Conservation (phyloP, 2,329 filamentous ascomycete species). For the Ophiostoma fasciatum region DNA sequence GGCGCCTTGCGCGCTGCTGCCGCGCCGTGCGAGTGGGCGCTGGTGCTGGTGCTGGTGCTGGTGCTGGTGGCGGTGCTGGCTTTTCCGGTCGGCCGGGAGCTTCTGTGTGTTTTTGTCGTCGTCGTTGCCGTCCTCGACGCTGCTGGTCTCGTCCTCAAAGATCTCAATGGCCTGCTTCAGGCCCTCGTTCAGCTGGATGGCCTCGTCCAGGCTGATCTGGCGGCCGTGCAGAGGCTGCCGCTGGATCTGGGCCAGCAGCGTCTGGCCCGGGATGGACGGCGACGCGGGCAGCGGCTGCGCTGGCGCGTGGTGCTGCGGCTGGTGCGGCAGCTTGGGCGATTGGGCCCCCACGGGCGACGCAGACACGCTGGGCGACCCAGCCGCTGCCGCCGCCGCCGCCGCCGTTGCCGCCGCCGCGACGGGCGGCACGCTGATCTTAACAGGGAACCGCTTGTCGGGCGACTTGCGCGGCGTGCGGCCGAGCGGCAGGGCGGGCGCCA, state of each 20-base stretch:
- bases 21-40: conserved; percentile 8
- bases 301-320: background rate
- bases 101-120: background rate
- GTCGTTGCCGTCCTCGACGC: conserved; percentile 13
- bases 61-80: conserved; percentile 8
- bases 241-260: conserved; percentile 9
- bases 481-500: conserved; percentile 18
- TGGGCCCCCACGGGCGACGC: background rate
- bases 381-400: conserved; percentile 3
- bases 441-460: conserved; percentile 45
- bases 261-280: conserved; percentile 3
- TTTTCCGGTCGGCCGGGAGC: conserved; percentile 11
- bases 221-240: conserved; percentile 18
- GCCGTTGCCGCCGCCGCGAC: background rate
- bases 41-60: conserved; percentile 20
- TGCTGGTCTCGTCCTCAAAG: conserved; percentile 38
- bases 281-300: conserved; percentile 8
- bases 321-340: conserved; percentile 4
- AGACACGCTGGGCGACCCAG: conserved; percentile 5
- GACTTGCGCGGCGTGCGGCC: conserved; percentile 31
- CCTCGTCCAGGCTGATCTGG: conserved; percentile 35
- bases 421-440: conserved; percentile 33
- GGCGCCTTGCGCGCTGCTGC: conserved; percentile 7
- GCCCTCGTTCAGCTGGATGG: conserved; percentile 38
- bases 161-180: conserved; percentile 46